Percentiles rank a stretch among this genome's conserved stretches.
Conservation (phyloP, 2,329 filamentous ascomycete species). For the Leptographium lundbergii region DNA sequence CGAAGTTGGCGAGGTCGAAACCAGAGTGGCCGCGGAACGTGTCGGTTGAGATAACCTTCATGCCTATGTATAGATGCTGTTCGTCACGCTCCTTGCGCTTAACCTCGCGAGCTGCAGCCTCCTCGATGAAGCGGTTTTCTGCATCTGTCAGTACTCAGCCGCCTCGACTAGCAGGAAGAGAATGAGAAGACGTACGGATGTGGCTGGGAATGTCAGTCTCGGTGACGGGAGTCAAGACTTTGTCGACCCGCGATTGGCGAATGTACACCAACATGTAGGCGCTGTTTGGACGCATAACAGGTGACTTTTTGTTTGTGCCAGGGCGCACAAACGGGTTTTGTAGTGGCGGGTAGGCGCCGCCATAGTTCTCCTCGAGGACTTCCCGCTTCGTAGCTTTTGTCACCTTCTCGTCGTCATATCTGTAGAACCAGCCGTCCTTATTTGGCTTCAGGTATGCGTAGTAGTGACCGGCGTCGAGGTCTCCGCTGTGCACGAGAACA, state of each 20-base stretch:
- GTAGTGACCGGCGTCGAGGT: slow-evolving; percentile 94
- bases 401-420: slow-evolving; percentile 93
- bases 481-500: slow-evolving; percentile 90
- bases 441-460: slow-evolving; percentile 93
- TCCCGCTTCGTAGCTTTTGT: slow-evolving; percentile 88
- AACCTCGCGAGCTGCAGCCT: slow-evolving; percentile 62
- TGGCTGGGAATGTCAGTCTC: slow-evolving; percentile 70
- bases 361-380: slow-evolving; percentile 92
- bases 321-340: slow-evolving; percentile 33
- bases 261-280: slow-evolving; percentile 99
- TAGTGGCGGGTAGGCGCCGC: slow-evolving; percentile 57
- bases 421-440: slow-evolving; percentile 91
- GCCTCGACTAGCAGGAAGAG: background rate
- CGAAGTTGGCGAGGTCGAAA: slow-evolving; percentile 67
- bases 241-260: slow-evolving; percentile 71
- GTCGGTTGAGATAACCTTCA: slow-evolving; percentile 68
- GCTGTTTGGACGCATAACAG: slow-evolving; percentile 58
- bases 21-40: slow-evolving; percentile 72
- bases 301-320: slow-evolving; percentile 39
- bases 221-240: slow-evolving; percentile 65
- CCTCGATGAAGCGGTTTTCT: slow-evolving; percentile 69
- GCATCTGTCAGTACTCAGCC: slow-evolving; percentile 1
- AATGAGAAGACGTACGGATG: slow-evolving; percentile 41
- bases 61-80: slow-evolving; percentile 80
- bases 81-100: slow-evolving; percentile 83